Evolutionary conservation across 345 rosid species (phyloP).

Genomic region (Moricandia moricandioides): DNA sequence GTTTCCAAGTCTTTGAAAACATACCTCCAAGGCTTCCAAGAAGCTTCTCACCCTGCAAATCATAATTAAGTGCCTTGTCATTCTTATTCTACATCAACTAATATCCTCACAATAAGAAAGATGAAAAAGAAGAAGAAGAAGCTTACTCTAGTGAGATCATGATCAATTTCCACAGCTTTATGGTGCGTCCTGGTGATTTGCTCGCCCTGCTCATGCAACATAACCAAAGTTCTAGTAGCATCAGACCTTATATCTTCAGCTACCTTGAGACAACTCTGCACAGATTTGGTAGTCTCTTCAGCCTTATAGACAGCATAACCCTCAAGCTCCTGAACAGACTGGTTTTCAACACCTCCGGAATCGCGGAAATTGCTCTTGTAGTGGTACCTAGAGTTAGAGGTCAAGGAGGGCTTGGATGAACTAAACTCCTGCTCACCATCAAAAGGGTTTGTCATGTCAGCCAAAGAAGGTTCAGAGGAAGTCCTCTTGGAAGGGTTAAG

Average conservation of each 20-base stretch:
- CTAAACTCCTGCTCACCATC: slow-evolving; percentile 42
- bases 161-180: slow-evolving; percentile 72
- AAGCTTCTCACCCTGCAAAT: slow-evolving; percentile 91
- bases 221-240: slow-evolving; percentile 72
- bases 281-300: slow-evolving; percentile 84
- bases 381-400: slow-evolving; percentile 44
- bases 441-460: slow-evolving; percentile 56
- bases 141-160: slow-evolving; percentile 89
- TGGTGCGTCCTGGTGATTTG: slow-evolving; percentile 76
- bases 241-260: slow-evolving; percentile 88
- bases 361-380: slow-evolving; percentile 83
- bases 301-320: slow-evolving; percentile 82
- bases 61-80: neutral
- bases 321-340: slow-evolving; percentile 87
- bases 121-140: neutral
- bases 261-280: slow-evolving; percentile 76
- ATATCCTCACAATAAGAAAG: neutral
- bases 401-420: slow-evolving; percentile 41
- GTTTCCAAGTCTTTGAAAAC: slow-evolving; percentile 91
- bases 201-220: slow-evolving; percentile 87
- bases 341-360: slow-evolving; percentile 82
- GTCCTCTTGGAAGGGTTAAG: slow-evolving; percentile 52
- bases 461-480: slow-evolving; percentile 58
- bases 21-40: slow-evolving; percentile 94
- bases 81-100: neutral